These are phyloP conservation scores for Iris pallida DNA, from an alignment of 116 monocot genomes.

Conservation along the genomic window DNA sequence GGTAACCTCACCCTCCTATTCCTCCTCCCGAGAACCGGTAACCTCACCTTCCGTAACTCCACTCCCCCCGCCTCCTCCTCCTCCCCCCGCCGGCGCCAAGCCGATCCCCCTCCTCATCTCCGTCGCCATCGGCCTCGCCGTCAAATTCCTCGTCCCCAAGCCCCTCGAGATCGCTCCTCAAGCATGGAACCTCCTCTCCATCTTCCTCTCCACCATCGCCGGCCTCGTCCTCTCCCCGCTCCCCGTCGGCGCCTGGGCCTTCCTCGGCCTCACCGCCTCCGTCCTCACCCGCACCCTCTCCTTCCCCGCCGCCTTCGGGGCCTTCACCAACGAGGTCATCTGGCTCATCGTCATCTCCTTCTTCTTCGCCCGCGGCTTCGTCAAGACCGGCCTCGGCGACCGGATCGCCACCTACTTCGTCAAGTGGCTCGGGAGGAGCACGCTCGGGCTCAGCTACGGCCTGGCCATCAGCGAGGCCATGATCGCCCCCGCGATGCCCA, in stretches of 20 bases:
- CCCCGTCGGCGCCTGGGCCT: constrained; percentile 88
- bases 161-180: constrained; percentile 55
- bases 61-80: constrained; percentile 12
- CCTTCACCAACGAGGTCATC: constrained; percentile 90
- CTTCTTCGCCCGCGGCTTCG: constrained; percentile 91
- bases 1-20: constrained; percentile 1
- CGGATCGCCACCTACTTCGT: constrained; percentile 80
- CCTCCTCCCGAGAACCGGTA: neutral
- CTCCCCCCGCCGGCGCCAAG: constrained; percentile 45
- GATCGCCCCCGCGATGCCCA: constrained; percentile 92
- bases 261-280: constrained; percentile 60
- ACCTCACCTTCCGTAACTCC: constrained; percentile 19
- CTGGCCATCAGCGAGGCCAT: constrained; percentile 66
- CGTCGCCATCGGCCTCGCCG: constrained; percentile 59
- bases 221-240: constrained; percentile 80
- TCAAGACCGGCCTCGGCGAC: constrained; percentile 86
- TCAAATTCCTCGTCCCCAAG: constrained; percentile 69
- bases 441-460: constrained; percentile 76
- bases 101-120: constrained; percentile 63
- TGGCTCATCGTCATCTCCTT: constrained; percentile 95
- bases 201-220: constrained; percentile 81
- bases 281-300: constrained; percentile 56
- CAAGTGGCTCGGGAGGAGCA: constrained; percentile 83
- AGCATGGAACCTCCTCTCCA: constrained; percentile 83
- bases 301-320: constrained; percentile 68